Evolutionary conservation across 176 grass and related monocot genomes (phyloP).

Genomic region (Paspalum notatum): DNA sequence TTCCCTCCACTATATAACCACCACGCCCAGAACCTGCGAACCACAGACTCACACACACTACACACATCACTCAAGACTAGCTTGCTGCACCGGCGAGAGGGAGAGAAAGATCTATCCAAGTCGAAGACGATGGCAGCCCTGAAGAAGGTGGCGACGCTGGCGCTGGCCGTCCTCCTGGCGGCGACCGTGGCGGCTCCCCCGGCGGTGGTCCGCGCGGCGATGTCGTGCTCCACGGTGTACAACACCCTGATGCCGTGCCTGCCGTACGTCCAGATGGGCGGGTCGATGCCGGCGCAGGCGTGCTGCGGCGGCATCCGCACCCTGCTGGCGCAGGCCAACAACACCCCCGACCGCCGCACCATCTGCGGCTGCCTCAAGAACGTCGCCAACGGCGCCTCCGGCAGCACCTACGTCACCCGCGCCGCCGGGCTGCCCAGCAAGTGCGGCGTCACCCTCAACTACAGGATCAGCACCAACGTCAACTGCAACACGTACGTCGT

Average conservation of each 20-base stretch:
- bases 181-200: slow-evolving; percentile 30
- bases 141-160: neutral
- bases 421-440: slow-evolving; percentile 48
- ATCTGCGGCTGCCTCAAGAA: slow-evolving; percentile 67
- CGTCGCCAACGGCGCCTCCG: slow-evolving; percentile 47
- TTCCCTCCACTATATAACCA: slow-evolving; percentile 29
- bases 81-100: neutral
- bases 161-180: slow-evolving; percentile 38
- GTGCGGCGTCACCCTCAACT: slow-evolving; percentile 52
- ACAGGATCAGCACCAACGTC: slow-evolving; percentile 56
- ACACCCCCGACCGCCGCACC: slow-evolving; percentile 55
- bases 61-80: neutral
- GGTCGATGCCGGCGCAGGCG: neutral
- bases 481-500: slow-evolving; percentile 57
- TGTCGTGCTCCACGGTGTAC: slow-evolving; percentile 53
- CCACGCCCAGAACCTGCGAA: neutral
- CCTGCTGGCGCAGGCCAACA: slow-evolving; percentile 38
- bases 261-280: slow-evolving; percentile 48
- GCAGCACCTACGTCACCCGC: slow-evolving; percentile 34
- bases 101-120: no score
- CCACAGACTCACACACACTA: neutral
- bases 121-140: slow-evolving; percentile 30
- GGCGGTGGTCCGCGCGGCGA: slow-evolving; percentile 1
- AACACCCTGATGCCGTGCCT: slow-evolving; percentile 65
- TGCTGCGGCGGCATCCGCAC: slow-evolving; percentile 62